These are phyloP conservation scores for Bombardia bombarda DNA, from an alignment of 495 filamentous ascomycete genomes.

Conservation along the genomic window DNA sequence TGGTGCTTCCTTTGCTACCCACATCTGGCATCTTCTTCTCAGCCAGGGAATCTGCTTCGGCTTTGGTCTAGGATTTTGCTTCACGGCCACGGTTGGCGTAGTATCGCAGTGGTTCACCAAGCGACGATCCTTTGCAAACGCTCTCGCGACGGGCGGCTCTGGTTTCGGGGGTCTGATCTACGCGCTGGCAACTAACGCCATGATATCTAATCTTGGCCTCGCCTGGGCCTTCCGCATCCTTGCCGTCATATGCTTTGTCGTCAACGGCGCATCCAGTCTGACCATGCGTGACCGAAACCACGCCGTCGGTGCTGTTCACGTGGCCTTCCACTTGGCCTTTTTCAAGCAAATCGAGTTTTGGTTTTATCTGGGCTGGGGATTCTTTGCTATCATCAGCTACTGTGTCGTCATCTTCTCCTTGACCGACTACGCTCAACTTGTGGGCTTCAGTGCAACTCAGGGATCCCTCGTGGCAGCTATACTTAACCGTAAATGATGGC, in stretches of 20 bases:
- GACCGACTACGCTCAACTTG: constrained; percentile 54
- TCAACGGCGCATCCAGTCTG: constrained; percentile 49
- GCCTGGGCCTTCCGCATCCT: constrained; percentile 64
- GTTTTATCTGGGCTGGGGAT: constrained; percentile 59
- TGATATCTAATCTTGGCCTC: constrained; percentile 53
- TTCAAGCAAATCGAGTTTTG: constrained; percentile 55
- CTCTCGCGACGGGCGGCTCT: constrained; percentile 63
- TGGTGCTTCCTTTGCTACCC: constrained; percentile 56
- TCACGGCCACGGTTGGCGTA: constrained; percentile 61
- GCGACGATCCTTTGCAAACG: constrained; percentile 62
- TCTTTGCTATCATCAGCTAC: constrained; percentile 66
- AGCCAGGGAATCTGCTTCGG: constrained; percentile 73
- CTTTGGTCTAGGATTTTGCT: constrained; percentile 67
- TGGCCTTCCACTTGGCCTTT: constrained; percentile 54
- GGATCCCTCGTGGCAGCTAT: constrained; percentile 64
- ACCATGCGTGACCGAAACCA: constrained; percentile 63
- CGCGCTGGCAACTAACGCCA: constrained; percentile 46
- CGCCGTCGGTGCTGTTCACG: constrained; percentile 52
- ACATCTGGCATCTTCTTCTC: constrained; percentile 68
- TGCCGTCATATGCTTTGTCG: constrained; percentile 50
- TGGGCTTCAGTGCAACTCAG: constrained; percentile 58
- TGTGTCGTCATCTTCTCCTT: constrained; percentile 65
- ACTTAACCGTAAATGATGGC: constrained; percentile 57
- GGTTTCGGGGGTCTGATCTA: constrained; percentile 67
- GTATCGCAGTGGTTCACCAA: constrained; percentile 74